Evolutionary conservation across 768 basidiomycete species (phyloP).

Genomic region (Jaapia argillacea): DNA sequence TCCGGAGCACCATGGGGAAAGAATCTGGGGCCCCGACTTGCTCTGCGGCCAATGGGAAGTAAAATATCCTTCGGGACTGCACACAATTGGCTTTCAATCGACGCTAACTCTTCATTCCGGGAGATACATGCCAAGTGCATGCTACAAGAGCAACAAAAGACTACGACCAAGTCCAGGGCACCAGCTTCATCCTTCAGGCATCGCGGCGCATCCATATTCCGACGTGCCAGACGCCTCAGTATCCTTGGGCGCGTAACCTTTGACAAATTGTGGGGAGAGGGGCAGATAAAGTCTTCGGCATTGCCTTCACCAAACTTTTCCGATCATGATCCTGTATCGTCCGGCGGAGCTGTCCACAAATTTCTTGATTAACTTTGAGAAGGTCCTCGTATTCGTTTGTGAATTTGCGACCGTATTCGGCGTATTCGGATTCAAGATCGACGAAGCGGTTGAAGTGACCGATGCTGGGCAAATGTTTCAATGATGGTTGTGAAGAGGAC

Average conservation of each 20-base stretch:
- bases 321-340: constrained; percentile 40
- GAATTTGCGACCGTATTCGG: constrained; percentile 29
- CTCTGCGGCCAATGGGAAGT: too few species aligned
- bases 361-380: constrained; percentile 26
- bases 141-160: too few species aligned
- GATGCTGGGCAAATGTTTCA: constrained; percentile 23
- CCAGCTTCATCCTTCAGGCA: too few species aligned
- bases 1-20: too few species aligned
- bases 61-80: too few species aligned
- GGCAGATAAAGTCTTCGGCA: constrained; percentile 30
- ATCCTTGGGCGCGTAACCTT: not conserved
- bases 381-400: constrained; percentile 31
- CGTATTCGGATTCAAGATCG: constrained; percentile 45
- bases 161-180: too few species aligned
- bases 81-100: too few species aligned
- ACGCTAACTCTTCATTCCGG: too few species aligned
- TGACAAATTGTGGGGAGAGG: not conserved
- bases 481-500: constrained; percentile 2
- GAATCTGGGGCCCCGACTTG: too few species aligned
- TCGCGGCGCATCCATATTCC: too few species aligned
- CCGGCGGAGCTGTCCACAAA: constrained; percentile 23
- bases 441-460: constrained; percentile 43
- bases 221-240: too few species aligned
- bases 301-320: constrained; percentile 35
- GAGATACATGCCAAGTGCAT: too few species aligned